Base-by-base conservation (phyloP, 345 rosid genomes). In the Salix arbutifolia region DNA sequence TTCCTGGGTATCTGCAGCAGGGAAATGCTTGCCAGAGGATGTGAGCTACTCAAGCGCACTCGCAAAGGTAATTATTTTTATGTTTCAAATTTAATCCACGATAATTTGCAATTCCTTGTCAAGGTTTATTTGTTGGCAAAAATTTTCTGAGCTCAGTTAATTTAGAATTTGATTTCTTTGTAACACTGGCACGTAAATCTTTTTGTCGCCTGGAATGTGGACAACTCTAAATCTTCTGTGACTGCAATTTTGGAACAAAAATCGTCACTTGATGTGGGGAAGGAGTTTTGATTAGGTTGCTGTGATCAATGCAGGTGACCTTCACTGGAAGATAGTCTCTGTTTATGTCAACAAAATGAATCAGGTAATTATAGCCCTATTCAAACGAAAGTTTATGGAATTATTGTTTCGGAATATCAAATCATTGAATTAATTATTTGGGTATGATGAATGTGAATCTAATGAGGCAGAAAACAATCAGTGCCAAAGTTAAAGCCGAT, bases 31-130 rank as follows among this genome's bases (percentile, higher is more conserved):
- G 98, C 98, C 46, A 88, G 92, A 86, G 99, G 99, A 23, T 85
- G 96, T 25, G 97, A 96, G 81, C 91, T 96, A 38, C 97, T 96
- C 72, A 96, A 96, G 78, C 96, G 97, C 78, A 96, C 99, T 50
- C 96, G 99, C 37, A 89, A 85, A 89, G 99, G 99, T 96, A 76
- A 76, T 38, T 8, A 65, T 7, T 64, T 10, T 38, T 16, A 65
- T 14, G 25, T 26, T 23, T 18, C 4, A 18, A 35, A 37, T 64
- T 64, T 46, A 40, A 3, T 5, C 37, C 37, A 35, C 37, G 37
- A 35, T 35, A 5, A 35, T 35, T 6, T 5, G 26, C 28, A 10
- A 58, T 9, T 58, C 64, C 25, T 3, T 23, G 6, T 23, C 16
- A n/a, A 19, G 9, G 61, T 1, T 19, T 3, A 0, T 53, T 19